phyloP scores from a whole-genome alignment of 2,329 filamentous ascomycete genomes.

The Phaeosphaeriaceae sp. region DNA sequence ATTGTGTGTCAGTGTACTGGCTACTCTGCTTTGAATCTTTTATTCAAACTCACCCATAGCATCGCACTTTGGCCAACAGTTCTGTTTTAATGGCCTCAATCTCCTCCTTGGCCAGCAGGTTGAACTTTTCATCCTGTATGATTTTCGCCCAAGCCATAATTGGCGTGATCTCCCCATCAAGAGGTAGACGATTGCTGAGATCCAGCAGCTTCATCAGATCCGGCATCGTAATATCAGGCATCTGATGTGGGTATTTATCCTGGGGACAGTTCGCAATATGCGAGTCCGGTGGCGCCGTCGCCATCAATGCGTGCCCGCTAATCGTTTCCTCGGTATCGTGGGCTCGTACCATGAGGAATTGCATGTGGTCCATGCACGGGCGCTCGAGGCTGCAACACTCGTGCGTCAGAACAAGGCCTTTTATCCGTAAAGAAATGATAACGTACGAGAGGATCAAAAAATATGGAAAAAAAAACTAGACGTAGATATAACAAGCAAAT shows the following conservation, averaged over 20 bases:
- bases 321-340: slow-evolving; percentile 61
- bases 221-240: slow-evolving; percentile 74
- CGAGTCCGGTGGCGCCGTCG: slow-evolving; percentile 78
- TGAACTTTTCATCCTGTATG: slow-evolving; percentile 64
- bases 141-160: slow-evolving; percentile 94
- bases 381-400: slow-evolving; percentile 73
- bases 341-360: slow-evolving; percentile 71
- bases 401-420: slow-evolving; percentile 39
- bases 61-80: slow-evolving; percentile 80
- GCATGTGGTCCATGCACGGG: slow-evolving; percentile 90
- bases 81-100: slow-evolving; percentile 75
- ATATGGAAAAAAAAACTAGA: slow-evolving; percentile 25
- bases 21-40: not conserved
- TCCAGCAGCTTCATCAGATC: slow-evolving; percentile 84
- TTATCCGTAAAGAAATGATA: slow-evolving; percentile 25
- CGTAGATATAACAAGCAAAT: slow-evolving; percentile 21
- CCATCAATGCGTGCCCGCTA: slow-evolving; percentile 93
- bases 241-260: slow-evolving; percentile 69
- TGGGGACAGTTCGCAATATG: slow-evolving; percentile 63
- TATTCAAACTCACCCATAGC: slow-evolving; percentile 83
- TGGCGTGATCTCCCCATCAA: slow-evolving; percentile 90
- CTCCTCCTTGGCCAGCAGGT: slow-evolving; percentile 70
- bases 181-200: slow-evolving; percentile 79
- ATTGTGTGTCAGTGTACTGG: slow-evolving; percentile 10
- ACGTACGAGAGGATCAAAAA: slow-evolving; percentile 31